Evolutionary conservation across 352 stramenopile genomes (phyloP), one percentile per base, ranked within the genome.

Genomic region (Pythium scleroteichum): DNA sequence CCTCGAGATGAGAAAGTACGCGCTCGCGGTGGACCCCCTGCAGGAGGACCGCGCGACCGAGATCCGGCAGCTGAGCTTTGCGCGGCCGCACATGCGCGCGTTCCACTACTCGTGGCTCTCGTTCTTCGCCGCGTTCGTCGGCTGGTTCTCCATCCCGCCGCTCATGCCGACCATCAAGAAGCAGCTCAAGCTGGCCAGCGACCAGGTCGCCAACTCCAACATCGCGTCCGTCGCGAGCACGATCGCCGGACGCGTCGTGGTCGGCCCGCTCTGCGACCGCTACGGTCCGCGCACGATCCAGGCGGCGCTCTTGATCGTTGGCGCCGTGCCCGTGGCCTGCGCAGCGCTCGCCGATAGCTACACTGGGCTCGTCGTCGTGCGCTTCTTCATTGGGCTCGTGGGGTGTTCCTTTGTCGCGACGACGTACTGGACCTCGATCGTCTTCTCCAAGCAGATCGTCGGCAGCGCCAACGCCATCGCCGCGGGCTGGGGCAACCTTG

Each of bases 101-200:
- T 97, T 98, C 74, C 93, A 98, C 78, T 91, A 80, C 67, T 70
- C 88, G 17, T 98, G 92, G 92, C 65, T 97, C 14, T 92, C 75
- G 39, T 98, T 98, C 78, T 98, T 98, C 78, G 85, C 94, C 46
- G 93, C 94, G 51, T 98, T 98, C 79, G 92, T 97, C 63, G 89
- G 94, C 48, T 98, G 93, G 90, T 98, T 98, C 71, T 85, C 88
- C 44, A 97, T 98, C 70, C 91, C 93, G 26, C 95, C 95, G 27
- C 81, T 98, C 45, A 84, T 98, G 53, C 78, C 87, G 2, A 94
- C 95, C 46, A 96, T 98, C 65, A 90, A 88, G 63, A 75, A 78
- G n/a, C 76, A 91, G 48, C 75, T 98, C 7, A 66, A 63, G 6
- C 73, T 98, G 16, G 89, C 71, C 20, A 86, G 84, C 19, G 60